Evolutionary conservation across 1,284 basidiomycete genomes (phyloP).

Genomic region (Ceratobasidium sp.): DNA sequence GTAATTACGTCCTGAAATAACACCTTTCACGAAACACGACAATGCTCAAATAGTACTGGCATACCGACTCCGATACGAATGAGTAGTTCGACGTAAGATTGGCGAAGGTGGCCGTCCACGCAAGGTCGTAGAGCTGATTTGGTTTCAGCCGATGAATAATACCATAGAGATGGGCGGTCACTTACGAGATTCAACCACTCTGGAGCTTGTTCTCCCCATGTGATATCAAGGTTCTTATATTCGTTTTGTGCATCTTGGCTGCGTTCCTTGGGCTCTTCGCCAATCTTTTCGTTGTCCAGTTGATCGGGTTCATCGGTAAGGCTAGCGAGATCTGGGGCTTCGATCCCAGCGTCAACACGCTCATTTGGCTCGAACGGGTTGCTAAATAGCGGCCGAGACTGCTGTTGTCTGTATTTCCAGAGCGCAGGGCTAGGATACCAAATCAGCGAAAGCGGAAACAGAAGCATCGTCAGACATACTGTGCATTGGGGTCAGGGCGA

Average conservation of each 20-base stretch:
- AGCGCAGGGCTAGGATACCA: not conserved
- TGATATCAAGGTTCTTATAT: slow-evolving; percentile 10
- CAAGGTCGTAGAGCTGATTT: slow-evolving; percentile 37
- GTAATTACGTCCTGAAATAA: not conserved
- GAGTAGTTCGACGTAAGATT: slow-evolving; percentile 13
- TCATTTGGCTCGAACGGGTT: slow-evolving; percentile 25
- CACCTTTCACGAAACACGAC: not conserved
- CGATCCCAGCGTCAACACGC: not conserved
- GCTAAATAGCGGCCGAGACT: slow-evolving; percentile 2
- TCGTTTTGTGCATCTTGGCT: not conserved
- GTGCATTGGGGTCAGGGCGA: not conserved
- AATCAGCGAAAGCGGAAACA: not conserved
- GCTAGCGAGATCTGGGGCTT: not conserved
- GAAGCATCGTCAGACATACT: not conserved
- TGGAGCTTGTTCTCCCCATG: slow-evolving; percentile 37
- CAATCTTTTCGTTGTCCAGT: not conserved
- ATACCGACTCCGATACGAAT: not conserved
- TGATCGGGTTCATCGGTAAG: not conserved
- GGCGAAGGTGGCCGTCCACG: slow-evolving; percentile 40
- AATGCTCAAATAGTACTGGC: not conserved
- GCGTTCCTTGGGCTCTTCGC: not conserved
- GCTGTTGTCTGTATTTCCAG: not conserved
- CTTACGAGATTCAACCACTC: slow-evolving; percentile 37
- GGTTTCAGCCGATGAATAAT: not conserved
- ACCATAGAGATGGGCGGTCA: not conserved